Conservation (phyloP, 1,284 basidiomycete species). For the Rhodotorula sp. region DNA sequence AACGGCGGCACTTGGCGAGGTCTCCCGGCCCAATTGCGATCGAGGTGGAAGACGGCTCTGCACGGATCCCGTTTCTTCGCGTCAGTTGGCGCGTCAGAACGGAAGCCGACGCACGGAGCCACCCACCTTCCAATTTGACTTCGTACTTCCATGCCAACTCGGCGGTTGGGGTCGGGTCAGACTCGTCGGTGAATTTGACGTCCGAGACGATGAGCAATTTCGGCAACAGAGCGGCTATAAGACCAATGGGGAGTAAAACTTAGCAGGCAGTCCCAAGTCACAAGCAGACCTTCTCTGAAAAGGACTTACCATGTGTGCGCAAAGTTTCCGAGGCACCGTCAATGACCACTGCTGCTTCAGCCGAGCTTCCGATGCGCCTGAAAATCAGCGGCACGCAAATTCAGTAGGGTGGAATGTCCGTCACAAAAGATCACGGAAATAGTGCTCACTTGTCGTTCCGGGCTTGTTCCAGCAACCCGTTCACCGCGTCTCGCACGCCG, state of each 20-base stretch:
- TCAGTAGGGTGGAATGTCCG: too few species aligned
- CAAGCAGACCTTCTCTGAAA: background rate
- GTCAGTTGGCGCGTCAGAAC: background rate
- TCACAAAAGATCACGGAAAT: background rate
- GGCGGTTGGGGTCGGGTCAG: slow-evolving; percentile 50
- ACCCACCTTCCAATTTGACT: slow-evolving; percentile 1
- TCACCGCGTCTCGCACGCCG: slow-evolving; percentile 58
- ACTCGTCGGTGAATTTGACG: slow-evolving; percentile 51
- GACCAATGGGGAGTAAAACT: slow-evolving; percentile 9
- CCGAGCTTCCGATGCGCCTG: slow-evolving; percentile 66
- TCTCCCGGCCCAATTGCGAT: slow-evolving; percentile 57
- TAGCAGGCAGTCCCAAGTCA: slow-evolving; percentile 2
- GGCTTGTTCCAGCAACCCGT: slow-evolving; percentile 66
- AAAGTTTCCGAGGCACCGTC: slow-evolving; percentile 23
- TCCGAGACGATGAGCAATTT: slow-evolving; percentile 75
- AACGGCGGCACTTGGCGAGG: slow-evolving; percentile 67
- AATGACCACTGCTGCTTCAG: slow-evolving; percentile 67
- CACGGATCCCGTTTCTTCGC: background rate
- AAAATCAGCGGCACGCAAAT: background rate
- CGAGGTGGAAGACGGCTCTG: slow-evolving; percentile 52
- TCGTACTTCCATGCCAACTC: slow-evolving; percentile 26
- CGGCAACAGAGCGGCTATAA: slow-evolving; percentile 61
- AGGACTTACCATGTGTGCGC: slow-evolving; percentile 39
- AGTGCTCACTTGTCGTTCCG: slow-evolving; percentile 62
- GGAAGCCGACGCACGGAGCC: background rate